Conservation (phyloP, 2,329 filamentous ascomycete species). For the Thielaviopsis euricoi region DNA sequence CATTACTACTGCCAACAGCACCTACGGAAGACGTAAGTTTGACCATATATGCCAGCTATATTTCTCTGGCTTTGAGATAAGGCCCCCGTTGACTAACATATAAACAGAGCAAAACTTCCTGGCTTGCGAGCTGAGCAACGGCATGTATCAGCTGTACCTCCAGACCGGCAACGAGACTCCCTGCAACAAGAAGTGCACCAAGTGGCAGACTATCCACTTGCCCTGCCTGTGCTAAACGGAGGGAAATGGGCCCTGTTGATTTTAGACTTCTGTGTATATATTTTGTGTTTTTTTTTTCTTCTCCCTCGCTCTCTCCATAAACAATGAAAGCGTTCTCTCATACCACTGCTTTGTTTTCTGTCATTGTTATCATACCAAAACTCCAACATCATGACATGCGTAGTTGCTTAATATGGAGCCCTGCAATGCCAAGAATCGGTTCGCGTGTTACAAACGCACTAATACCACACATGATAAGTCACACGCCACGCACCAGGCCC, state of each 20-base stretch:
- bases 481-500: not conserved
- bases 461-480: no score
- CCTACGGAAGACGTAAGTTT: conserved; percentile 25
- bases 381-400: not conserved
- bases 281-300: not conserved
- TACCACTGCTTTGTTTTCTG: not conserved
- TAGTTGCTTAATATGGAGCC: not conserved
- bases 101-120: conserved; percentile 33
- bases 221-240: conserved; percentile 28
- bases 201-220: conserved; percentile 37
- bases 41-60: no score
- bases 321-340: not conserved
- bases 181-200: conserved; percentile 32
- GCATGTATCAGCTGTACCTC: conserved; percentile 34
- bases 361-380: not conserved
- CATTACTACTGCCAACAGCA: conserved; percentile 27
- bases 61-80: not conserved
- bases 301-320: not conserved
- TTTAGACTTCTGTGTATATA: not conserved
- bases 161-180: conserved; percentile 35
- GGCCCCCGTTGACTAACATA: not conserved
- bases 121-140: conserved; percentile 25
- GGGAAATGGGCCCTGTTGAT: not conserved
- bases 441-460: not conserved
- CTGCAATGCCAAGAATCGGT: not conserved